Base-by-base conservation (phyloP, 371 early-diverging fungal species). In the Mucor saturninus region DNA sequence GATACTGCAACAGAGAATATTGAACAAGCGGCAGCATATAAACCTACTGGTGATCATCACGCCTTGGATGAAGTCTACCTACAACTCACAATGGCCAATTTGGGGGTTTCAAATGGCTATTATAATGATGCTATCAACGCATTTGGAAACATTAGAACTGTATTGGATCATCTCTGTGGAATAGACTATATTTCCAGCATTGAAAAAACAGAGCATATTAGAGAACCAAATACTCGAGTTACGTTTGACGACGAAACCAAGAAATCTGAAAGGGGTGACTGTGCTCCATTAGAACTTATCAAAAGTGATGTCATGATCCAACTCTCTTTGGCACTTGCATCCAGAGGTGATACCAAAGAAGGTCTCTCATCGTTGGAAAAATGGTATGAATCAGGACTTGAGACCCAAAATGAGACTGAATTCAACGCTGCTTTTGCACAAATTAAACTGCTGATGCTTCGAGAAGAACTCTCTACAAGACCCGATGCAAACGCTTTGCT, bases 11-110 rank as follows among this genome's bases (percentile, higher is more conserved):
- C 78, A 48, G 26, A 60, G 3, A 52, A 60, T 5, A 21, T 69
- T 2, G 54, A 61, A 13, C 8, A 32, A 5, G 69, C 69, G 1
- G 2, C 39, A 4, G 42, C 11, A 29, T 21, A 39, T 8, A 32
- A 42, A 42, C 28, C 53, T 21, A 26, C 69, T 62, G 73, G 64
- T 35, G 35, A 48, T 5, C 39, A 43, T 29, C 59, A 73, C 56
- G n/a, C 59, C 11, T 59, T 66, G 26, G 70, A 77, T 10, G 60
- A 72, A 35, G 65, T 72, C 0, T 48, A 53, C 6, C 38, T 75
- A 30, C 64, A 84, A n/a, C 39, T 85, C 43, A 57, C 74, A 2
- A 59, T 73, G 45, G 88, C 86, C 0, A 79, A 85, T 45, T 68
- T 81, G 1, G 71, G 76, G 30, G 59, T 75, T 8, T 73, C 77